Conservation (phyloP, 768 basidiomycete genomes). For the Panus rudis region DNA sequence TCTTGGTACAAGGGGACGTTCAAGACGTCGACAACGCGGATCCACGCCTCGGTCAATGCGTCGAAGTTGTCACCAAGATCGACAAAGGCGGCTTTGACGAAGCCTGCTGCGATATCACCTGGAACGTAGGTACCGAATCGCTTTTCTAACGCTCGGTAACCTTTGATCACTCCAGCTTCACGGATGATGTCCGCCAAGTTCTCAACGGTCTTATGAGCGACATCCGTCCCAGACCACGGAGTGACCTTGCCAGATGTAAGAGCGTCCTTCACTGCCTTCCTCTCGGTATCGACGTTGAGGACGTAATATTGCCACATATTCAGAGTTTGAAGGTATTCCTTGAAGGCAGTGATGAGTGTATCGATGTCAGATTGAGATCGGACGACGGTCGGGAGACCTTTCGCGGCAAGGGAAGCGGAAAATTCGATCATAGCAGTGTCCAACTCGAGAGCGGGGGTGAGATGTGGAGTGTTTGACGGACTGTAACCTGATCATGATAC, state of each 20-base stretch:
- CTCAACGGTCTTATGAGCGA: slow-evolving; percentile 51
- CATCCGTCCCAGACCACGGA: slow-evolving; percentile 54
- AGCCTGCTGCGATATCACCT: slow-evolving; percentile 58
- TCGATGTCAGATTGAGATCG: slow-evolving; percentile 63
- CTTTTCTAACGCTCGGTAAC: slow-evolving; percentile 51
- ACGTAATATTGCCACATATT: slow-evolving; percentile 95
- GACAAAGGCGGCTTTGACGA: slow-evolving; percentile 63
- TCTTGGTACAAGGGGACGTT: slow-evolving; percentile 86
- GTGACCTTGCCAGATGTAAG: slow-evolving; percentile 39
- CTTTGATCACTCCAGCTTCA: slow-evolving; percentile 45
- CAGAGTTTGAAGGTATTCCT: slow-evolving; percentile 50
- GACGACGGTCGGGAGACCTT: slow-evolving; percentile 68
- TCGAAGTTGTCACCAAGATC: slow-evolving; percentile 37
- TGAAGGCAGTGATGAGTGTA: slow-evolving; percentile 55
- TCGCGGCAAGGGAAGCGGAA: slow-evolving; percentile 54
- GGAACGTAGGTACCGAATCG: slow-evolving; percentile 66
- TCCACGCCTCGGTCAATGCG: slow-evolving; percentile 66
- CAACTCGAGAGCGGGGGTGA: slow-evolving; percentile 86
- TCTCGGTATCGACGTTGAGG: slow-evolving; percentile 65
- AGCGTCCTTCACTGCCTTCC: slow-evolving; percentile 46
- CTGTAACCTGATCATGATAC: slow-evolving; percentile 60
- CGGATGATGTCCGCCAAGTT: slow-evolving; percentile 65
- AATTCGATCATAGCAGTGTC: slow-evolving; percentile 83
- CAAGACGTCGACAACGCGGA: slow-evolving; percentile 70
- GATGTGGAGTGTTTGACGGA: slow-evolving; percentile 84